A percentile compares a stretch with the other conserved stretches of the same genome.
Evolutionary conservation across 2,329 filamentous ascomycete species (phyloP).

Genomic region (Fusarium compactum): DNA sequence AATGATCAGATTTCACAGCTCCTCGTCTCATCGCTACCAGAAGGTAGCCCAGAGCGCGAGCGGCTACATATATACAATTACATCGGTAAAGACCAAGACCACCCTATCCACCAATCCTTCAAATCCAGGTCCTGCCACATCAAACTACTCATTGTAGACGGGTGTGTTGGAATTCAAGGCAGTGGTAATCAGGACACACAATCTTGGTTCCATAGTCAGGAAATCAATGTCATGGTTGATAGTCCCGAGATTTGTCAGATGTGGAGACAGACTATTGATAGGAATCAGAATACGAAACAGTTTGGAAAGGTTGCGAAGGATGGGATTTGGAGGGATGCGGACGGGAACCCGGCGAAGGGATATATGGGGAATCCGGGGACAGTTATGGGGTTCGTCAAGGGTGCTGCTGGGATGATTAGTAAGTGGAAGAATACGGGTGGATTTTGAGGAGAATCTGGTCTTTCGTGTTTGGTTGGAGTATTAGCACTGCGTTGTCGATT

Average conservation of each 20-base stretch:
- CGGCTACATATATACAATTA: slow-evolving; percentile 75
- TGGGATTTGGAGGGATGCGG: slow-evolving; percentile 35
- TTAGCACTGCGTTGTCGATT: not conserved
- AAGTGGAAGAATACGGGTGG: slow-evolving; percentile 34
- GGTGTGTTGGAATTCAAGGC: slow-evolving; percentile 75
- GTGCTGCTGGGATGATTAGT: slow-evolving; percentile 23
- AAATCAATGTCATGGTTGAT: slow-evolving; percentile 82
- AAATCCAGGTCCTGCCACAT: slow-evolving; percentile 79
- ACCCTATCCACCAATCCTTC: slow-evolving; percentile 73
- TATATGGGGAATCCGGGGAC: slow-evolving; percentile 39
- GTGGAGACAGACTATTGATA: slow-evolving; percentile 71
- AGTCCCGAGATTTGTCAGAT: slow-evolving; percentile 68
- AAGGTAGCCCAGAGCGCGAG: slow-evolving; percentile 51
- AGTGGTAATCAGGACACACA: slow-evolving; percentile 87
- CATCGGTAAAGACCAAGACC: slow-evolving; percentile 77
- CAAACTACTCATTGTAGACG: slow-evolving; percentile 81
- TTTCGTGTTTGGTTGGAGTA: not conserved
- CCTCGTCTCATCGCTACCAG: slow-evolving; percentile 67
- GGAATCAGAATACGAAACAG: slow-evolving; percentile 74
- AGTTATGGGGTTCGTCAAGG: slow-evolving; percentile 25
- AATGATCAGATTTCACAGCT: slow-evolving; percentile 77
- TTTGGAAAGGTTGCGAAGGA: slow-evolving; percentile 61
- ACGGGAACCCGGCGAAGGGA: slow-evolving; percentile 25
- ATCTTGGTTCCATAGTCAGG: slow-evolving; percentile 81
- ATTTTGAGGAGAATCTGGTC: too few species aligned